Evolutionary conservation across 169 alveolate genomes (phyloP), one percentile per base, ranked within the genome.

Genomic region (Eimeria praecox): DNA sequence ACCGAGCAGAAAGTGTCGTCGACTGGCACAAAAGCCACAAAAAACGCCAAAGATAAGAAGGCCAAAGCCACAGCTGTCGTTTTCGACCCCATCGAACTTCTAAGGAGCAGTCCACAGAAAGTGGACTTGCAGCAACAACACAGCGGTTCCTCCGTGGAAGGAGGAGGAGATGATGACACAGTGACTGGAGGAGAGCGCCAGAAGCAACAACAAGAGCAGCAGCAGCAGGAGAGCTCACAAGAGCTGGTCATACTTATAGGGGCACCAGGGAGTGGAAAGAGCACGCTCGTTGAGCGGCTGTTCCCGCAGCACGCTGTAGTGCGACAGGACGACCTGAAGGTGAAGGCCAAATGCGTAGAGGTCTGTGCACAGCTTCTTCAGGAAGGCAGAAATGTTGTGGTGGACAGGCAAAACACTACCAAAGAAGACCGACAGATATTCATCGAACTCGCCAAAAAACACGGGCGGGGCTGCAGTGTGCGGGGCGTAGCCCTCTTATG

Each of bases 251-350:
- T 95, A 8, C 95, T 95, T 12, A 73, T 95, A 2, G 96, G 96
- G 44, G 96, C 96, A 3, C 96, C 96, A 3, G 96, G 95, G 1
- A 95, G 96, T 38, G 96, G 96, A 2, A 95, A 95, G 66, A 95
- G 96, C 93, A 95, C 96, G 1, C 49, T 95, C 40, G 62, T 87
- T 4, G 78, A 49, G 20, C 54, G 73, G 20, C 64, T 78, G 69
- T 95, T 95, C 64, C 59, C 77, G 12, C 49, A 69, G 35, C 71
- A 66, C 80, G 77, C 56, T 1, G 83, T 88, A 16, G 91, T 94
- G 75, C 59, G 94, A n/a, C 96, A 95, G 75, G 96, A 95, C 66
- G 95, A 95, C 56, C 96, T 95, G 82, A 86, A 88, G 44, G 49
- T 80, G 24, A 86, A 95, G 73, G 77, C 38, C 5, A 95, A 87